Evolutionary conservation across 192 early-diverging fungal genomes (phyloP).

Genomic region (Powellomyces hirtus): DNA sequence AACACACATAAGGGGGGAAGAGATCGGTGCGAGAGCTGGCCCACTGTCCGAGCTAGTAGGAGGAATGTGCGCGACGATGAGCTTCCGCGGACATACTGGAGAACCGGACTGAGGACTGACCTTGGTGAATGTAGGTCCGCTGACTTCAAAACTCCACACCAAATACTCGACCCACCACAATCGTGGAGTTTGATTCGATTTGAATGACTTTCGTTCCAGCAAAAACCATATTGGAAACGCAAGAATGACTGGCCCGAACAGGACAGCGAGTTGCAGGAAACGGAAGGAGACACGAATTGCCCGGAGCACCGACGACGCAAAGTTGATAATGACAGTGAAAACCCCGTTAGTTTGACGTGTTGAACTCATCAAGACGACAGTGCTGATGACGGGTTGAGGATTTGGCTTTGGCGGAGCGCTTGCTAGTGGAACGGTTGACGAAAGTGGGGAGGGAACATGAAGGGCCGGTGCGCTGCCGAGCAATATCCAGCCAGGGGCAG

Average conservation of each 20-base stretch:
- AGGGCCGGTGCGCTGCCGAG: conserved; percentile 6
- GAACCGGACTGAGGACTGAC: too few relatives aligned
- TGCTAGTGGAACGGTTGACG: neutral
- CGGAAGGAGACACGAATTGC: conserved; percentile 7
- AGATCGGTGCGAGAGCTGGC: conserved; percentile 88
- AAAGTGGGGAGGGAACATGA: neutral
- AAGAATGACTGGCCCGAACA: conserved; percentile 31
- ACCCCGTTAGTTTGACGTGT: neutral
- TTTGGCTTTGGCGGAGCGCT: neutral
- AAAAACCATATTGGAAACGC: conserved; percentile 30
- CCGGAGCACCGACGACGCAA: neutral
- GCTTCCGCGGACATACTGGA: too few relatives aligned
- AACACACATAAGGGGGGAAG: conserved; percentile 73
- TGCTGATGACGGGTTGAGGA: neutral
- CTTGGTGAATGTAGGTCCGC: conserved; percentile 97
- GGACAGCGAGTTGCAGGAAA: conserved; percentile 21
- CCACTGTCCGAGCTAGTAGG: conserved; percentile 79
- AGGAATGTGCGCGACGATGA: too few relatives aligned
- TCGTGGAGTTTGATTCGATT: neutral
- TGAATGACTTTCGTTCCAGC: neutral
- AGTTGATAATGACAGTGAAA: neutral
- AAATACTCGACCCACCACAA: conserved; percentile 87
- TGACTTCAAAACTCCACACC: conserved; percentile 74
- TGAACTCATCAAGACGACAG: neutral
- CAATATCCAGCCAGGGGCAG: conserved; percentile 3